Evolutionary conservation across 352 stramenopile species (phyloP), one percentile per base, ranked within the genome.

Genomic region (Pythium vanterpoolii): DNA sequence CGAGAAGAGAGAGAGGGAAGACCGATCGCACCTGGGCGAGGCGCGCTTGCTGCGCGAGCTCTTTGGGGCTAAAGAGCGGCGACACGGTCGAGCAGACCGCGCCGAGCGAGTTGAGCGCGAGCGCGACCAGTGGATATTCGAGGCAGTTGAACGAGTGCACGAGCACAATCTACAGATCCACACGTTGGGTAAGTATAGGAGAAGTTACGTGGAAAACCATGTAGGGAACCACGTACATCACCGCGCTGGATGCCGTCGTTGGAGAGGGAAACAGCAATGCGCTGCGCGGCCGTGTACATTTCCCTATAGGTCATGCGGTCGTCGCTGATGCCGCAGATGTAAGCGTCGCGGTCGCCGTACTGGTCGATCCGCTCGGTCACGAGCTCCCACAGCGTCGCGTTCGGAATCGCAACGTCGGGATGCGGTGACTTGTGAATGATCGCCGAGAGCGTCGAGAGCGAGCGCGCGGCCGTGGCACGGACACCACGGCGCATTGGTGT

Each of bases 91-190:
- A 87, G 62, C 76, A 80, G 3, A 87, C 66, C 0, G 66, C 76
- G 3, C 80, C 80, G 0, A 90, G 54, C 14, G 76, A 70, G 10
- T 66, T 78, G 42, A 86, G 28, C 24, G 78, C 78, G 14, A 87
- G 68, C 14, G 82, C 65, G 7, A 76, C 58, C 14, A 74, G 70
- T 31, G 74, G 77, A 57, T 79, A 90, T 59, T 90, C 80, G 27
- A 88, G 19, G 51, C 80, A 90, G 66, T 90, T 90, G 60, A 87
- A 77, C 40, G 76, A 79, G 60, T 90, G 78, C 56, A 87, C 7
- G 3, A 87, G 64, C 21, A 90, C 74, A 4, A 72, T 63, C 76
- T 86, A 50, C 11, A 64, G 31, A 53, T 43, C 60, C 48, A 14
- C 45, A 51, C 1, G 5, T 33, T 40, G 11, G 14, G 21, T 9